Evolutionary conservation across 2,329 filamentous ascomycete species (phyloP), one percentile per base, ranked within the genome.

Genomic region (Pseudopithomyces chartarum): DNA sequence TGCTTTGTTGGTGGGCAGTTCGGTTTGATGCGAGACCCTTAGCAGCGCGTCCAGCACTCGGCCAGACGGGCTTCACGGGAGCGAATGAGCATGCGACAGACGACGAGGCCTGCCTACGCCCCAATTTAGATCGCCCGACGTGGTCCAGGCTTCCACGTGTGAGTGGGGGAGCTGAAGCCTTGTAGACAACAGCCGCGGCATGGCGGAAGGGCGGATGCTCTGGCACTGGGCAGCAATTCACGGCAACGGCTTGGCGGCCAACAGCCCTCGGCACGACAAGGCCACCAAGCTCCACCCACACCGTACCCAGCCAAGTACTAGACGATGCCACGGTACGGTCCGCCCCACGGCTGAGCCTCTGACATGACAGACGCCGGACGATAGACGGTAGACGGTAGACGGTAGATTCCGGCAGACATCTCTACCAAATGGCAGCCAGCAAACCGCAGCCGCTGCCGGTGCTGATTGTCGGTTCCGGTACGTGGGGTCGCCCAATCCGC

Each of bases 391-490:
- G n/a, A n/a, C n/a, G n/a, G n/a, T n/a, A n/a, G n/a, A n/a, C n/a
- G n/a, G n/a, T n/a, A n/a, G n/a, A n/a, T n/a, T n/a, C n/a, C n/a
- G n/a, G n/a, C n/a, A n/a, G n/a, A n/a, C n/a, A n/a, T n/a, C n/a
- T n/a, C n/a, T n/a, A n/a, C n/a, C n/a, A n/a, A n/a, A n/a, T n/a
- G n/a, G n/a, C n/a, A n/a, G n/a, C n/a, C n/a, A n/a, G n/a, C n/a
- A n/a, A n/a, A n/a, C n/a, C n/a, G n/a, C n/a, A n/a, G 26, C 26
- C 8, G 11, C 34, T 49, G 33, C 68, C 70, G 23, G 54, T 71
- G 48, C 63, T 75, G 29, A 66, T 74, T 39, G 62, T 75, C 58
- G 73, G 73, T 15, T 70, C 73, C 45, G 71, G 71, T 73, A 59
- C 33, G 62, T 64, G 50, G 57, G 47, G 12, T 17, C 50, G 56